Base-by-base conservation (phyloP, 2,329 filamentous ascomycete species). In the Microdochium trichocladiopsis region DNA sequence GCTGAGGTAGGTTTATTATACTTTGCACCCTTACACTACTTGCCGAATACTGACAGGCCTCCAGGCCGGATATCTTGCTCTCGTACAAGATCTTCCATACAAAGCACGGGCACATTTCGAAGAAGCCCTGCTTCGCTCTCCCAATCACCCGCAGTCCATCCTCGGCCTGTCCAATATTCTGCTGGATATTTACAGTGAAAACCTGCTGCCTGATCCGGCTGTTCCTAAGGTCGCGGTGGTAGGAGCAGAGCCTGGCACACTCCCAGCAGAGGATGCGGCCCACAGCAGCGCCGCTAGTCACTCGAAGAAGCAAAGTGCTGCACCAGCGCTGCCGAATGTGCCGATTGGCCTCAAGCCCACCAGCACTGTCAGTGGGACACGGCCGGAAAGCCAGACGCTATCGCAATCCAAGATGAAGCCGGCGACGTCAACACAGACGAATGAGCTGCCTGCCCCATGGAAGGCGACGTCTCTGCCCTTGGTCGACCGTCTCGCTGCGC, bases 151-250 rank as follows among this genome's bases (percentile, higher is more conserved):
- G 0, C 76, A 77, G 14, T 90, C 89, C 28, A 95, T 88, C 23
- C 83, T 96, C 33, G 89, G 88, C 1, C 73, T 99, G 22, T 90
- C 90, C 18, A 88, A 88, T 60, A 85, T 97, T 36, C 77, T 99
- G 6, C 78, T 97, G 49, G 91, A 96, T 62, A 84, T 95, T 21
- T 95, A 93, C 70, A 83, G 75, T 59, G 78, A 89, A 66, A 78
- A 82, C 48, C 71, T 89, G 21, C 77, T 86, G 41, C 84, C 83
- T 3, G 73, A 74, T 53, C 71, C 80, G 50, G 68, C 83, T 56
- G 71, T 82, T 3, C 75, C 78, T 2, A 10, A 57, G 63, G 25
- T 55, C 68, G 50, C 60, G 63, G 14, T 65, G 67, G 48, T 63
- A 63, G 22, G 63, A 65, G 31, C 54, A 61, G n/a, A 58, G 53